These are phyloP conservation scores for Heritiera fomes DNA, from an alignment of 345 rosid species.

Conservation along the genomic window DNA sequence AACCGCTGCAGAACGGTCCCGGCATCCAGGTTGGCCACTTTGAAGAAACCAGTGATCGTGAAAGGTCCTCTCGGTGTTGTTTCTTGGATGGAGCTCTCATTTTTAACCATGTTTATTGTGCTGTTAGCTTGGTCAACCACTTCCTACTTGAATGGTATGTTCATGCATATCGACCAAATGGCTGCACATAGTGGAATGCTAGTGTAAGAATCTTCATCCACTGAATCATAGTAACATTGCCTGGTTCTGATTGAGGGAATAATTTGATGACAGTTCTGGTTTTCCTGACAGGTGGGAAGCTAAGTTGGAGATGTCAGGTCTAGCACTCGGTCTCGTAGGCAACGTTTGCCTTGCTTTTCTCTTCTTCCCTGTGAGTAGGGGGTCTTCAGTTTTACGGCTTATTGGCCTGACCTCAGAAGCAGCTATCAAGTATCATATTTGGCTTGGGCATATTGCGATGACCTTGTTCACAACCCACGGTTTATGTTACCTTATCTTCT, in stretches of 20 bases:
- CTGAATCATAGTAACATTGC: background rate
- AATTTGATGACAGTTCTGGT: background rate
- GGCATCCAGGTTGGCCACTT: constrained; percentile 5
- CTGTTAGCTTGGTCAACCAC: constrained; percentile 49
- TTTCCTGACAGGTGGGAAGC: constrained; percentile 48
- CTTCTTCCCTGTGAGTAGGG: constrained; percentile 64
- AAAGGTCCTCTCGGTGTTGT: constrained; percentile 67
- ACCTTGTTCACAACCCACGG: constrained; percentile 47
- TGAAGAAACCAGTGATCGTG: constrained; percentile 44
- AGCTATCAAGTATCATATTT: constrained; percentile 64
- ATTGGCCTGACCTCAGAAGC: constrained; percentile 65
- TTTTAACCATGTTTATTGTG: constrained; percentile 56
- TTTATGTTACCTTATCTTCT: constrained; percentile 47
- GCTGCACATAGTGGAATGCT: constrained; percentile 24
- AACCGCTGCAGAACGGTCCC: background rate
- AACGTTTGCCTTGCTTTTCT: constrained; percentile 65
- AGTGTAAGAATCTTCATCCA: constrained; percentile 32
- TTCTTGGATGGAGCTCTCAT: constrained; percentile 50
- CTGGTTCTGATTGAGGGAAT: background rate
- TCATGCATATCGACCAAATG: constrained; percentile 23
- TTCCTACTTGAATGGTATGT: constrained; percentile 42
- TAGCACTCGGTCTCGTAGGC: constrained; percentile 53
- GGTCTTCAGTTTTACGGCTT: constrained; percentile 56
- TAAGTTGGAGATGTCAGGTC: constrained; percentile 48
- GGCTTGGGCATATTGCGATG: constrained; percentile 65